These are phyloP conservation scores for Knoxia roxburghii DNA, from an alignment of 257 asterid genomes.

Conservation along the genomic window DNA sequence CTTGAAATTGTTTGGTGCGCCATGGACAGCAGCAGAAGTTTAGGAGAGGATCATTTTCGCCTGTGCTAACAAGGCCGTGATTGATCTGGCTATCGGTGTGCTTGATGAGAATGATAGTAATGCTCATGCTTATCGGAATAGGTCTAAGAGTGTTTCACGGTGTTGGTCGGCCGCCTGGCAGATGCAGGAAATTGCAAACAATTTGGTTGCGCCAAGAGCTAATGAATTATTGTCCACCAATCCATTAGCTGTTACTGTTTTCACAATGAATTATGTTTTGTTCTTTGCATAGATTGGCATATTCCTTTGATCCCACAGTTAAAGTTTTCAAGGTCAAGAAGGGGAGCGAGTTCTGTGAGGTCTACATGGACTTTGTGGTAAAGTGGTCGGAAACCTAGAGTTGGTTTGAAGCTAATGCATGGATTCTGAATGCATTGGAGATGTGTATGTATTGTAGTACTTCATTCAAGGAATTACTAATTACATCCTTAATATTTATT, in stretches of 20 bases:
- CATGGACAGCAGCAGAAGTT: constrained; percentile 50
- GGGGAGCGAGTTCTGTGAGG: constrained; percentile 81
- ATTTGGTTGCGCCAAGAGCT: constrained; percentile 48
- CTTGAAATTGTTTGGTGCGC: constrained; percentile 77
- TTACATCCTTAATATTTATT: too few relatives aligned
- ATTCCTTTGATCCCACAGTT: constrained; percentile 71
- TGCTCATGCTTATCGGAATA: constrained; percentile 53
- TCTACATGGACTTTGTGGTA: constrained; percentile 87
- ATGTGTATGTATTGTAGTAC: too few relatives aligned
- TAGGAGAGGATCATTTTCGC: constrained; percentile 87
- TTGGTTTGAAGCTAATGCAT: constrained; percentile 90
- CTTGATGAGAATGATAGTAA: constrained; percentile 65
- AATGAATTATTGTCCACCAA: constrained; percentile 56
- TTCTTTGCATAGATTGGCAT: constrained; percentile 69
- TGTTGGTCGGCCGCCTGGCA: constrained; percentile 94
- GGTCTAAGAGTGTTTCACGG: constrained; percentile 95
- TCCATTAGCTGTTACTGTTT: constrained; percentile 62
- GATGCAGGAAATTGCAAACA: constrained; percentile 74
- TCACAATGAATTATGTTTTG: constrained; percentile 74
- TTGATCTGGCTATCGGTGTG: constrained; percentile 69
- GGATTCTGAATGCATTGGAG: constrained; percentile 99
- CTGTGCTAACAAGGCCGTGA: constrained; percentile 75
- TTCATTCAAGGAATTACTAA: too few relatives aligned
- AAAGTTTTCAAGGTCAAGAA: constrained; percentile 80
- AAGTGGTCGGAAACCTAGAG: constrained; percentile 67